Evolutionary conservation across 345 rosid genomes (phyloP).

Genomic region (Hibiscus mutabilis): DNA sequence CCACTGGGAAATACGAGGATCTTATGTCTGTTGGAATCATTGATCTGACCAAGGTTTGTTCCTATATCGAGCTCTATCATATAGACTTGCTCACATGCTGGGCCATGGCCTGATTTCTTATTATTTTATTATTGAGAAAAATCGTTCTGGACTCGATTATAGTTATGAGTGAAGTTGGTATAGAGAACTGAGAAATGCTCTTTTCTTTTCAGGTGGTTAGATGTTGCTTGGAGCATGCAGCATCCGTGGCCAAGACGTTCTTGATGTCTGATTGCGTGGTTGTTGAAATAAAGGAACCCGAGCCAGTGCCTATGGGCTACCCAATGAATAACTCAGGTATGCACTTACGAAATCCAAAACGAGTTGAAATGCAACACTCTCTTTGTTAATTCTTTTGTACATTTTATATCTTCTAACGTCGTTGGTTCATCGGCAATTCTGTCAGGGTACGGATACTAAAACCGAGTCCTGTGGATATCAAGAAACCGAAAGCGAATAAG

Average conservation of each 20-base stretch:
- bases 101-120: too few relatives aligned
- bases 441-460: too few relatives aligned
- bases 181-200: background rate
- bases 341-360: too few relatives aligned
- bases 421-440: too few relatives aligned
- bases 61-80: background rate
- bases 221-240: conserved; percentile 30
- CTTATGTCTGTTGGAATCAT: conserved; percentile 95
- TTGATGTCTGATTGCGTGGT: conserved; percentile 98
- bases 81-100: background rate
- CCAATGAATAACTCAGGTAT: conserved; percentile 97
- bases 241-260: conserved; percentile 96
- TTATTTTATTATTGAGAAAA: background rate
- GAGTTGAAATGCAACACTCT: too few relatives aligned
- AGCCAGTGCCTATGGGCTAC: conserved; percentile 55
- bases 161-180: background rate
- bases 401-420: too few relatives aligned
- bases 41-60: conserved; percentile 80
- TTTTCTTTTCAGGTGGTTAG: conserved; percentile 69
- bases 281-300: conserved; percentile 96
- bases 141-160: too few relatives aligned
- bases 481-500: too few relatives aligned
- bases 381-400: too few relatives aligned
- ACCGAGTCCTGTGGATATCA: too few relatives aligned
- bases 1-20: conserved; percentile 91